A percentile compares a stretch with the other conserved stretches of the same genome.
These are phyloP conservation scores for Trichoderma sp. DNA, from an alignment of 2,329 filamentous ascomycete species.

Conservation along the genomic window DNA sequence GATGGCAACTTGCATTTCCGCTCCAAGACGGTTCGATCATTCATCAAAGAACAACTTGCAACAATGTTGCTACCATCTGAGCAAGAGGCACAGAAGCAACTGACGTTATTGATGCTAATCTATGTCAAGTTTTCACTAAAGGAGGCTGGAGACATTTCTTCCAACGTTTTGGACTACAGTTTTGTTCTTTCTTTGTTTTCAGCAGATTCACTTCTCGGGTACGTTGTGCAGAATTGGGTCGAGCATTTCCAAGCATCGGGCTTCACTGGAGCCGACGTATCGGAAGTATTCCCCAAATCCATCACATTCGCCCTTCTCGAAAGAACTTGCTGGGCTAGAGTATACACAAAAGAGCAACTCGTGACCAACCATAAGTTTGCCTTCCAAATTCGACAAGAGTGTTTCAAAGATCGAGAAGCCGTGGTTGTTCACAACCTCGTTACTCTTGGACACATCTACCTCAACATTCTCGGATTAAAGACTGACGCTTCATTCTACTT, in stretches of 20 bases:
- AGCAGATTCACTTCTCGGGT: constrained; percentile 34
- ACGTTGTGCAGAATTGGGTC: constrained; percentile 38
- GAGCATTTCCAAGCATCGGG: constrained; percentile 37
- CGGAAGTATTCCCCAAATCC: not conserved
- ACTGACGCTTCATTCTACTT: constrained; percentile 34
- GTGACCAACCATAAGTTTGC: not conserved
- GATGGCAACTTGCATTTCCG: not conserved
- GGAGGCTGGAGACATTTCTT: not conserved
- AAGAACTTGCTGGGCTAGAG: not conserved
- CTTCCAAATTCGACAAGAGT: not conserved
- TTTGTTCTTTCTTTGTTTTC: constrained; percentile 29
- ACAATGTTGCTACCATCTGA: not conserved
- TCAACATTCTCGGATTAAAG: constrained; percentile 25
- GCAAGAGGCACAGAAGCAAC: not conserved
- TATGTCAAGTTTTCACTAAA: not conserved
- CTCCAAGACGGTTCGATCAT: not conserved
- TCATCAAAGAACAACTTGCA: not conserved
- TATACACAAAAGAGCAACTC: not conserved
- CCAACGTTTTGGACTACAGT: constrained; percentile 11
- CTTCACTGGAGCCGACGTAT: constrained; percentile 27
- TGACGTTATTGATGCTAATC: not conserved
- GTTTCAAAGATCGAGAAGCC: not conserved
- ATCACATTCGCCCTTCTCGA: not conserved
- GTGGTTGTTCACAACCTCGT: constrained; percentile 19
- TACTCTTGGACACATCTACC: constrained; percentile 36